A percentile compares a stretch with the other conserved stretches of the same genome.
Evolutionary conservation across 176 grass and related monocot genomes (phyloP).

Genomic region (Aechmea fasciata): DNA sequence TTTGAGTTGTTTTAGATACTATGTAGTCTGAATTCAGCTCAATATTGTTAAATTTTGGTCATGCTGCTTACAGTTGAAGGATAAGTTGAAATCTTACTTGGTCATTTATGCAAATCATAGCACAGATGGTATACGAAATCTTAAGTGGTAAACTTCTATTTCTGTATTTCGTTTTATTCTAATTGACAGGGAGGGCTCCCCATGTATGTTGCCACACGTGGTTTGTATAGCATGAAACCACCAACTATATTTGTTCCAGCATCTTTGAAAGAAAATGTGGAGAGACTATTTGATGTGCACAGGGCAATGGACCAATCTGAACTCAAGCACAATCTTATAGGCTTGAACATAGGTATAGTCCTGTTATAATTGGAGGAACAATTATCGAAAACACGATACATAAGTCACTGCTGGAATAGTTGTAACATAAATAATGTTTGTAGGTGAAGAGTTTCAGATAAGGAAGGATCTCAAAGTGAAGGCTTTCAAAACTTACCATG

Average conservation of each 20-base stretch:
- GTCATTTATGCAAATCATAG: background rate
- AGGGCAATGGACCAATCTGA: slow-evolving; percentile 91
- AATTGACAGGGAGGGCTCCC: slow-evolving; percentile 59
- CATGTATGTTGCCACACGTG: slow-evolving; percentile 94
- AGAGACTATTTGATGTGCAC: slow-evolving; percentile 66
- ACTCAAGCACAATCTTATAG: slow-evolving; percentile 66
- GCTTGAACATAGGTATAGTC: slow-evolving; percentile 43
- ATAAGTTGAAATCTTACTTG: background rate
- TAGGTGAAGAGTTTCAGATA: slow-evolving; percentile 66
- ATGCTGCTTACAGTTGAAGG: too few relatives aligned
- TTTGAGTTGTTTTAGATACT: too few relatives aligned
- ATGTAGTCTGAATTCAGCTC: too few relatives aligned
- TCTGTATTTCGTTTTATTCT: background rate
- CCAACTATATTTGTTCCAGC: slow-evolving; percentile 85
- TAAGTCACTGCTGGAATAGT: background rate
- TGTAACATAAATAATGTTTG: slow-evolving; percentile 17
- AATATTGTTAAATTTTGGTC: background rate
- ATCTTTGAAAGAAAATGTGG: slow-evolving; percentile 55
- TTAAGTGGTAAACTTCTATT: background rate
- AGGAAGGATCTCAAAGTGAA: slow-evolving; percentile 86
- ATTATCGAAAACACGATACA: background rate
- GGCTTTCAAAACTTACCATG: slow-evolving; percentile 87
- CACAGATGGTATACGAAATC: background rate
- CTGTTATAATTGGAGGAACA: background rate
- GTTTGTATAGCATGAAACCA: slow-evolving; percentile 55